Conservation (phyloP, 129 eudicot genomes). For the Gnaphalium uliginosum region DNA sequence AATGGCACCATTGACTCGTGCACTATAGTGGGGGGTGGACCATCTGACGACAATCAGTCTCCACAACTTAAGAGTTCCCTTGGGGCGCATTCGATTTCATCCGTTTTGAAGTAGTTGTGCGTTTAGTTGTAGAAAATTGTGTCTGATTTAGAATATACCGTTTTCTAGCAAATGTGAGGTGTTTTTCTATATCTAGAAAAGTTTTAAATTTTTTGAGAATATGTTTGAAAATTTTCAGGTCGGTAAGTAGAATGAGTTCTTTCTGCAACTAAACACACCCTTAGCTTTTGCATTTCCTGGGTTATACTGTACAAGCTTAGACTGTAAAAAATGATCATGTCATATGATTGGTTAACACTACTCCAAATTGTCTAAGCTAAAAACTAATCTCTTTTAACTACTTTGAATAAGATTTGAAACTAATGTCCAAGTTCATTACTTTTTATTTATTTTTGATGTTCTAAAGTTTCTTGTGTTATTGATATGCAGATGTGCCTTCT, state of each 20-base stretch:
- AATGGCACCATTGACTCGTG: not conserved
- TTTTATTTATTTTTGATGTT: not conserved
- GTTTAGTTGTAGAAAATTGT: not conserved
- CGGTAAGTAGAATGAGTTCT: not conserved
- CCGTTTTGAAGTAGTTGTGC: not conserved
- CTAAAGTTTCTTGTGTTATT: constrained; percentile 6
- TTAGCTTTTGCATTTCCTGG: not conserved
- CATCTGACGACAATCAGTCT: not conserved
- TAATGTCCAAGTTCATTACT: not conserved
- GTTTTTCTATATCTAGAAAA: no score
- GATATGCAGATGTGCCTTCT: constrained; percentile 79
- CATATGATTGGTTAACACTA: not conserved
- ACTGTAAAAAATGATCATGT: not conserved
- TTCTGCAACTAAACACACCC: not conserved
- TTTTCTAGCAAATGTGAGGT: not conserved
- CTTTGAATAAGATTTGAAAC: not conserved
- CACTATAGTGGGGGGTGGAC: not conserved
- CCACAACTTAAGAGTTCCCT: not conserved
- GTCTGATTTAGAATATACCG: no score
- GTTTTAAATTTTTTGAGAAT: no score
- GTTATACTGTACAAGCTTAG: not conserved
- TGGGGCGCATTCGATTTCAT: not conserved
- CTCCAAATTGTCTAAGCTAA: not conserved
- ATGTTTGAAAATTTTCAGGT: no score
- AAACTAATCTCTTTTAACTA: not conserved